Base-by-base conservation (phyloP, 2,329 filamentous ascomycete species). In the Phyllosticta ampelicida region DNA sequence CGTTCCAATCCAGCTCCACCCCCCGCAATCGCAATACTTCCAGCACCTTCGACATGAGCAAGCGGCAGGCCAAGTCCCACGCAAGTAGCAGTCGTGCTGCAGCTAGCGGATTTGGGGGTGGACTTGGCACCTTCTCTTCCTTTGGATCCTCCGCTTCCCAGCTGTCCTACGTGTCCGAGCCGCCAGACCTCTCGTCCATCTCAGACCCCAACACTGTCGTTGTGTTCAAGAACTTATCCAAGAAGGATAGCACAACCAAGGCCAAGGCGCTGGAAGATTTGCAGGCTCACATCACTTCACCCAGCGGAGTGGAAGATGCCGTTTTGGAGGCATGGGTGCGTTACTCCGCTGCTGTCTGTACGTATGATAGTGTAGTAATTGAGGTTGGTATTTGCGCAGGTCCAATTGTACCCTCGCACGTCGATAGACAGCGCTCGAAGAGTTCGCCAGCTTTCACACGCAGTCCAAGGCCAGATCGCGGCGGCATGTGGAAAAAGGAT, bases 241-340 rank as follows among this genome's bases (percentile, higher is more conserved):
- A 97, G 75, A 95, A 94, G 73, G 92, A 96, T 74, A 86, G 86
- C 66, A 95, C 85, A 10, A 99, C 94, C 44, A 95, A 96, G 70
- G 80, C 86, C 8, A 96, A 92, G 71, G 92, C 89, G 0, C 76
- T 99, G 26, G 91, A 97, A 65, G 92, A 97, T 55, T 74, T 99
- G 19, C 79, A 89, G 53, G 71, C 80, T 30, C 81, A 87, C 67
- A 76, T 89, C 48, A 77, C 80, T 76, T 70, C 79, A 72, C 49
- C 79, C 70, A 69, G 79, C 64, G 82, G 80, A 23, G 76, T 87
- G 18, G 90, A 96, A 67, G 89, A 96, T 64, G 79, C 85, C 10
- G 74, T 97, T n/a, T 74, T 97, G 58, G 87, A 94, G 65, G 87
- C 88, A 67, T 97, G 92, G 92, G 89, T 92, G 75, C 65, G 81